Evolutionary conservation across 2,329 filamentous ascomycete genomes (phyloP).

Genomic region (Trichoderma atrobrunneum): DNA sequence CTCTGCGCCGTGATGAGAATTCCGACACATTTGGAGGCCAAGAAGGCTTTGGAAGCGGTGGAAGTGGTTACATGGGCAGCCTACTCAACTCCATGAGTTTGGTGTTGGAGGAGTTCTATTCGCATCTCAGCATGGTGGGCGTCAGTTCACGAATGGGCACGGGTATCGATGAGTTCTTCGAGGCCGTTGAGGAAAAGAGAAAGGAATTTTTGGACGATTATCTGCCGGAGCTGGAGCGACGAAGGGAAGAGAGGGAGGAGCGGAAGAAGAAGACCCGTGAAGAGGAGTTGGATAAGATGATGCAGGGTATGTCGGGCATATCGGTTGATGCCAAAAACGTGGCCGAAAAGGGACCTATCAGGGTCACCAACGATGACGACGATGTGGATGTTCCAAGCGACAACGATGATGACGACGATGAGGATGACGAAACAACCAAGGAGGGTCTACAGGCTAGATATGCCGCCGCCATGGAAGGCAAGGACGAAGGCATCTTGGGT

Average conservation of each 20-base stretch:
- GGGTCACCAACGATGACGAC: slow-evolving; percentile 45
- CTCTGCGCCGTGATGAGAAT: slow-evolving; percentile 76
- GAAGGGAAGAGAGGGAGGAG: slow-evolving; percentile 71
- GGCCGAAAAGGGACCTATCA: slow-evolving; percentile 35
- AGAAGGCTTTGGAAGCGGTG: slow-evolving; percentile 66
- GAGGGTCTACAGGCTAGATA: slow-evolving; percentile 74
- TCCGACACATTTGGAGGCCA: slow-evolving; percentile 70
- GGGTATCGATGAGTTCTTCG: slow-evolving; percentile 91
- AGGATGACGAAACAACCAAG: slow-evolving; percentile 58
- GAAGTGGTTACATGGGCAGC: slow-evolving; percentile 94
- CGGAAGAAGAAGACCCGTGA: slow-evolving; percentile 70
- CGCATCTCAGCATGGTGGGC: slow-evolving; percentile 85
- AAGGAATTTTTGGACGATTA: slow-evolving; percentile 89
- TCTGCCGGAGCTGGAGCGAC: slow-evolving; percentile 81
- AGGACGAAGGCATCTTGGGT: slow-evolving; percentile 48
- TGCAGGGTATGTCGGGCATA: slow-evolving; percentile 95
- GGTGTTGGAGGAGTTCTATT: slow-evolving; percentile 96
- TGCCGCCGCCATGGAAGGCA: slow-evolving; percentile 66
- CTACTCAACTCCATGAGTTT: slow-evolving; percentile 96
- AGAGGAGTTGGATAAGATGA: slow-evolving; percentile 84
- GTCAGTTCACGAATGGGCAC: slow-evolving; percentile 91
- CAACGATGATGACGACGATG: slow-evolving; percentile 57
- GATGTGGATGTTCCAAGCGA: slow-evolving; percentile 56
- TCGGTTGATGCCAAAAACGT: slow-evolving; percentile 33
- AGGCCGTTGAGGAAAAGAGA: slow-evolving; percentile 80